Evolutionary conservation across 2,329 filamentous ascomycete species (phyloP), one percentile per base, ranked within the genome.

Genomic region (Fusarium tricinctum): DNA sequence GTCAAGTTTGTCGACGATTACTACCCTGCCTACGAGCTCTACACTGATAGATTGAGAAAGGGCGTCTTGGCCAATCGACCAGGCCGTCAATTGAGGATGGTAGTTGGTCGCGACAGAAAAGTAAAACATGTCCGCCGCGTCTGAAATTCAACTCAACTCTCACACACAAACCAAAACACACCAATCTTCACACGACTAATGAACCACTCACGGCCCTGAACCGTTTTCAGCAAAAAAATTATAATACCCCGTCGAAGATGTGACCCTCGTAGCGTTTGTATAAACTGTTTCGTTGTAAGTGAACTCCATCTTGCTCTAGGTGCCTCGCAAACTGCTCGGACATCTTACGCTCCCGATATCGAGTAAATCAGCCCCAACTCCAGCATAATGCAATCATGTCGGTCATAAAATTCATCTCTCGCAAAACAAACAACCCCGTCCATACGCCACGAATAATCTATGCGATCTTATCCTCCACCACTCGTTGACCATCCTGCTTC

Each of bases 1-100:
- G 83, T 88, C 58, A 83, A 85, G 46, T 97, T 97, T 77, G 92
- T 89, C 30, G 85, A 88, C 65, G 86, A 83, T 2, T 89, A 92
- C 77, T 92, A 89, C 72, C 91, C 91, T 6, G 89, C 89, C 3
- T 92, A 92, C 72, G 91, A 92, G 80, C 82, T 92, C 13, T 93
- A 88, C 74, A 86, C 85, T 2, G 85, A 88, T 30, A 83, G 82
- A 19, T 75, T 92, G 59, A 83, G 89, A 57, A 74, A 78, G 26
- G 90, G 90, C 2, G 80, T 89, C 30, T 86, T 91, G 63, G 58
- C 76, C 2, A 76, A 81, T 19, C 83, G 81, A 72, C 76, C 81
- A 26, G 83, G 83, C 8, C 81, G 82, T 65, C 89, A 92, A 75
- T 78, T 92, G 68, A 81, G 88, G 55, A 77, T 92, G 48, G 80